These are phyloP conservation scores for Fomitopsis palustris DNA, from an alignment of 1,284 basidiomycete species.

Conservation along the genomic window DNA sequence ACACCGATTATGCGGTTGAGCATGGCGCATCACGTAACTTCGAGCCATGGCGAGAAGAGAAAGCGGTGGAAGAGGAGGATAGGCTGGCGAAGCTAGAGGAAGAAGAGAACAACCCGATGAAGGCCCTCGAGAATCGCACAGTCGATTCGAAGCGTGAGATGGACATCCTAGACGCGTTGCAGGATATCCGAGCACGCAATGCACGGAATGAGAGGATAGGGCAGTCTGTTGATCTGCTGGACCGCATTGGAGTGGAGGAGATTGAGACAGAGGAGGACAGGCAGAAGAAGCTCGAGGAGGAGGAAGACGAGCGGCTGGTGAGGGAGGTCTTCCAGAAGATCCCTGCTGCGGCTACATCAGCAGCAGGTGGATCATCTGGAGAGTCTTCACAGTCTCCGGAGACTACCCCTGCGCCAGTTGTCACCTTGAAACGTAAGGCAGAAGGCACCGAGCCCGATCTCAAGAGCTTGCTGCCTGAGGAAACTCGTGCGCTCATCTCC, in stretches of 20 bases:
- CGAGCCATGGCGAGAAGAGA: slow-evolving; percentile 86
- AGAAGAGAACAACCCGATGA: slow-evolving; percentile 96
- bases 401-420: slow-evolving; percentile 33
- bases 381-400: slow-evolving; percentile 9
- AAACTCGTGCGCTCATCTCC: slow-evolving; percentile 63
- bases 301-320: slow-evolving; percentile 91
- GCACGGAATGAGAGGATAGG: slow-evolving; percentile 85
- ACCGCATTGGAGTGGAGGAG: slow-evolving; percentile 55
- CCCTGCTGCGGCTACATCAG: slow-evolving; percentile 35
- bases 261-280: slow-evolving; percentile 69
- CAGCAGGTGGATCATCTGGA: slow-evolving; percentile 20
- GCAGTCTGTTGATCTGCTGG: slow-evolving; percentile 59
- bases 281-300: slow-evolving; percentile 65
- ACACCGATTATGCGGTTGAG: slow-evolving; percentile 90
- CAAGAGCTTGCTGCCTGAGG: slow-evolving; percentile 68
- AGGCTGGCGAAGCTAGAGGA: slow-evolving; percentile 76
- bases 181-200: slow-evolving; percentile 92
- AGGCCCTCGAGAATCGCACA: slow-evolving; percentile 89
- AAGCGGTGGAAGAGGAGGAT: slow-evolving; percentile 72
- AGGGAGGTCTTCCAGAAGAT: slow-evolving; percentile 84
- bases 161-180: slow-evolving; percentile 95
- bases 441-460: slow-evolving; percentile 68
- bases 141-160: slow-evolving; percentile 94
- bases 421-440: slow-evolving; percentile 81
- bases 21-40: slow-evolving; percentile 95